phyloP scores from a whole-genome alignment of 2,329 filamentous ascomycete genomes.

The Pseudocercospora fijiensis region DNA sequence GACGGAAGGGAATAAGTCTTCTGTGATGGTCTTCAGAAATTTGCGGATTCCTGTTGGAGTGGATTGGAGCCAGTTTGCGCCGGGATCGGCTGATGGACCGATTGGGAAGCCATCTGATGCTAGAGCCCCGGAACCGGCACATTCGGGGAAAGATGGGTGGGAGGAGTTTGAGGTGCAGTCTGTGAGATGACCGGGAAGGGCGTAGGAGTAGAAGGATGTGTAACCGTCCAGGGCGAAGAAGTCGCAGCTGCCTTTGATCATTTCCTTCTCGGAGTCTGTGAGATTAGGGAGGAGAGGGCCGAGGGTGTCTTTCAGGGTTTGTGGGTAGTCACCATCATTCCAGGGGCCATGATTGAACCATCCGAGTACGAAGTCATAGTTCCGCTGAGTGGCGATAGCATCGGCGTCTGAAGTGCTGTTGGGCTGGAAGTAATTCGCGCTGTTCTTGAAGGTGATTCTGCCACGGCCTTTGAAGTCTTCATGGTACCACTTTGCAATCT shows the following conservation, averaged over 20 bases:
- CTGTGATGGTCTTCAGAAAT: conserved; percentile 40
- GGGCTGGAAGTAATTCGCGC: conserved; percentile 41
- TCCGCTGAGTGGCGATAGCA: conserved; percentile 38
- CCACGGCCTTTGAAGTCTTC: conserved; percentile 43
- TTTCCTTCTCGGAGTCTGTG: conserved; percentile 35
- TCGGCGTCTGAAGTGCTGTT: conserved; percentile 39
- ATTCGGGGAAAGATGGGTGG: conserved; percentile 45
- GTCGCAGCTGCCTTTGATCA: conserved; percentile 38
- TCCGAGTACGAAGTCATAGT: conserved; percentile 43
- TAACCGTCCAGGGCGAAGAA: conserved; percentile 43
- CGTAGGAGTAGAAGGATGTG: conserved; percentile 38
- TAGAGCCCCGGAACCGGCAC: conserved; percentile 36
- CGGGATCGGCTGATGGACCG: conserved; percentile 42
- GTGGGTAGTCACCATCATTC: conserved; percentile 48
- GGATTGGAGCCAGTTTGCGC: conserved; percentile 39
- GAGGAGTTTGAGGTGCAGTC: conserved; percentile 45
- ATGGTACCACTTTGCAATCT: conserved; percentile 45
- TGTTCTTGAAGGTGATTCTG: conserved; percentile 41
- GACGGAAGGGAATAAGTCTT: conserved; percentile 45
- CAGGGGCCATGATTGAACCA: conserved; percentile 49
- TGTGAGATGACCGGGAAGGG: conserved; percentile 37
- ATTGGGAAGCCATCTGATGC: conserved; percentile 47
- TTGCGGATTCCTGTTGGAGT: conserved; percentile 39
- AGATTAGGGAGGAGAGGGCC: conserved; percentile 37
- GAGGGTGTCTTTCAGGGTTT: conserved; percentile 40